A percentile compares a stretch with the other conserved stretches of the same genome.
Evolutionary conservation across 148 eudicot genomes (phyloP).

Genomic region (Mesembryanthemum crystallinum): DNA sequence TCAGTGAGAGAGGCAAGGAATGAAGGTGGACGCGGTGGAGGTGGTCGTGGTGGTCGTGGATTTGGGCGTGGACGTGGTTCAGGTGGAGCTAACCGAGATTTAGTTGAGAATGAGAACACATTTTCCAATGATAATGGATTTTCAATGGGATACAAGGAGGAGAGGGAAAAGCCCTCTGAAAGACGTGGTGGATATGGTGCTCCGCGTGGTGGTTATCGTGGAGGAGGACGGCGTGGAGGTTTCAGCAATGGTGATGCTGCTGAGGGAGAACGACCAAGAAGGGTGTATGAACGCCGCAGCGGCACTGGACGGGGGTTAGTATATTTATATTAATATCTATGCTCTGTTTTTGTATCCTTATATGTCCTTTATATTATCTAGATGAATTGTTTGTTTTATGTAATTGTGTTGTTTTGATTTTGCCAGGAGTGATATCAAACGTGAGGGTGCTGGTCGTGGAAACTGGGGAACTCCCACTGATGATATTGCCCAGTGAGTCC

Average conservation of each 20-base stretch:
- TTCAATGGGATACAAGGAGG: constrained; percentile 42
- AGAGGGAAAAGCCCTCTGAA: constrained; percentile 51
- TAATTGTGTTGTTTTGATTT: neutral
- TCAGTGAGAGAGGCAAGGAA: constrained; percentile 60
- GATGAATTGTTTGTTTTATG: neutral
- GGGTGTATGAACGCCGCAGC: constrained; percentile 80
- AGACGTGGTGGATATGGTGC: constrained; percentile 46
- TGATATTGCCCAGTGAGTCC: constrained; percentile 60
- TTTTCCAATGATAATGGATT: constrained; percentile 41
- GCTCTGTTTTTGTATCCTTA: too few species aligned
- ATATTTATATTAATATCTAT: neutral
- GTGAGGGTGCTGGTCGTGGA: constrained; percentile 86
- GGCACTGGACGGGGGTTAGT: constrained; percentile 83
- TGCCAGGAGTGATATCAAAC: constrained; percentile 57
- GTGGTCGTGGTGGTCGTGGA: constrained; percentile 53
- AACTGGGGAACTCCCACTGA: constrained; percentile 87
- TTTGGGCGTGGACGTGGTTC: constrained; percentile 52
- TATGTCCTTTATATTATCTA: neutral
- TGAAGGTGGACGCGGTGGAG: constrained; percentile 57
- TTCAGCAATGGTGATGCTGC: constrained; percentile 54
- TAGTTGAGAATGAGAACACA: constrained; percentile 31
- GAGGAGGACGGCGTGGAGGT: constrained; percentile 80
- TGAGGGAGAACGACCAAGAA: constrained; percentile 69
- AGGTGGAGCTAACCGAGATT: constrained; percentile 49
- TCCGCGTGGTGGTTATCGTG: constrained; percentile 42